Evolutionary conservation across 192 early-diverging fungal species (phyloP), one percentile per base, ranked within the genome.

Genomic region (Rhizophagus sp.): DNA sequence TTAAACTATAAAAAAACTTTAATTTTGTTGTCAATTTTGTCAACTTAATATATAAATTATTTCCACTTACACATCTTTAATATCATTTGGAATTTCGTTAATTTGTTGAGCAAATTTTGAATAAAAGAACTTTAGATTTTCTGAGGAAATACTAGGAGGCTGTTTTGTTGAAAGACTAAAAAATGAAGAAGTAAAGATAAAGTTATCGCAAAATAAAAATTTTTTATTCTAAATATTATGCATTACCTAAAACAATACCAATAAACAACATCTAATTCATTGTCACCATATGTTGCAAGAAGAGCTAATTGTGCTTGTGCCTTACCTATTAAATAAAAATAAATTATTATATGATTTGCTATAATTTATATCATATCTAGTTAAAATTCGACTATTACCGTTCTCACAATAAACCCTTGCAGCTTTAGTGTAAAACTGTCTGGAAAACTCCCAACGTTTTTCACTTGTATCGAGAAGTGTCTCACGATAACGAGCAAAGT

Each of bases 91-190:
- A 24, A 24, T 24, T 12, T 39, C 12, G 4, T 61, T 63, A 49
- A 47, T 65, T 66, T 82, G 72, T 75, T 76, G 71, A 73, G 82
- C 75, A 75, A 83, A 82, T 76, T 89, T 68, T 19, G 85, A 81
- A 44, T 89, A 90, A 62, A 88, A 90, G 3, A 86, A 82, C 25
- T 84, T 82, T 36, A 90, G 83, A 67, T 90, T 90, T 33, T 89
- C 89, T 61, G 80, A 33, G 1, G 86, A 88, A 61, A 89, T 78
- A 7, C 73, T 68, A 1, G 89, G 87, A 13, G 86, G 88, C 33
- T 77, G 81, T 65, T 87, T 90, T 63, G 87, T 84, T n/a, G 86
- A 86, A 41, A 90, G 75, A 76, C 89, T 90, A 80, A 19, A 80
- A 19, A 61, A 63, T 24, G 49, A 24, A 79, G 30, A 72, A 24